These are phyloP conservation scores for Aspergillus sojae DNA, from an alignment of 2,329 filamentous ascomycete genomes.

Conservation along the genomic window DNA sequence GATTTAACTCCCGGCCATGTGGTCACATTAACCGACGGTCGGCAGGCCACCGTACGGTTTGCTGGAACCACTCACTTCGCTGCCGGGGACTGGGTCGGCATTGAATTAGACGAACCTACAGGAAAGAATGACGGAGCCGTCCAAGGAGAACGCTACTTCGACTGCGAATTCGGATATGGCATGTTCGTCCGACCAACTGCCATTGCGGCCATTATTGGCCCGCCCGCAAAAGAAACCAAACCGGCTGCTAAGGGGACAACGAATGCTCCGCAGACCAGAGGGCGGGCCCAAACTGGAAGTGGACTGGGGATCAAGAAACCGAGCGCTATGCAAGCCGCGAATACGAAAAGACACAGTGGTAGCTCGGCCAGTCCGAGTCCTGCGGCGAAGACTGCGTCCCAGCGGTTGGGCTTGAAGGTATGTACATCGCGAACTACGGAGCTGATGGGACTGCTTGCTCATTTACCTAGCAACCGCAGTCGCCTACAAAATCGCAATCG, in stretches of 20 bases:
- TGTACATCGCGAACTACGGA: constrained; percentile 3
- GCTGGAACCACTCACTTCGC: constrained; percentile 79
- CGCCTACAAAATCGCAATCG: constrained; percentile 77
- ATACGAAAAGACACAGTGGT: constrained; percentile 67
- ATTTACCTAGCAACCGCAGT: constrained; percentile 49
- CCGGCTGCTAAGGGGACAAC: constrained; percentile 35
- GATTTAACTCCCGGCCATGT: constrained; percentile 64
- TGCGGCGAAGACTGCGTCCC: constrained; percentile 54
- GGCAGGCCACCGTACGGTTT: constrained; percentile 77
- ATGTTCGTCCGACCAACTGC: constrained; percentile 84
- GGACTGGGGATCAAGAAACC: constrained; percentile 44
- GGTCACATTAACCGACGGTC: constrained; percentile 77
- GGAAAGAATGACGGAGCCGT: constrained; percentile 96
- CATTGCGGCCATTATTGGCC: constrained; percentile 57
- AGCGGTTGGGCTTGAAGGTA: constrained; percentile 44
- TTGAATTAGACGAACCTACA: constrained; percentile 78
- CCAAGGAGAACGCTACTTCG: constrained; percentile 84
- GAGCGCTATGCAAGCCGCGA: constrained; percentile 54
- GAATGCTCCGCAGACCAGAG: constrained; percentile 32
- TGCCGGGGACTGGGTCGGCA: constrained; percentile 81
- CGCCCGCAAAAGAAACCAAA: constrained; percentile 41
- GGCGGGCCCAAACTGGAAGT: constrained; percentile 46
- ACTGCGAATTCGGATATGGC: constrained; percentile 70
- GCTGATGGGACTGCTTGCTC: constrained; percentile 1
- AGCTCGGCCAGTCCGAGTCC: constrained; percentile 75